Evolutionary conservation across 1,284 basidiomycete genomes (phyloP).

Genomic region (Clitocybe nebularis): DNA sequence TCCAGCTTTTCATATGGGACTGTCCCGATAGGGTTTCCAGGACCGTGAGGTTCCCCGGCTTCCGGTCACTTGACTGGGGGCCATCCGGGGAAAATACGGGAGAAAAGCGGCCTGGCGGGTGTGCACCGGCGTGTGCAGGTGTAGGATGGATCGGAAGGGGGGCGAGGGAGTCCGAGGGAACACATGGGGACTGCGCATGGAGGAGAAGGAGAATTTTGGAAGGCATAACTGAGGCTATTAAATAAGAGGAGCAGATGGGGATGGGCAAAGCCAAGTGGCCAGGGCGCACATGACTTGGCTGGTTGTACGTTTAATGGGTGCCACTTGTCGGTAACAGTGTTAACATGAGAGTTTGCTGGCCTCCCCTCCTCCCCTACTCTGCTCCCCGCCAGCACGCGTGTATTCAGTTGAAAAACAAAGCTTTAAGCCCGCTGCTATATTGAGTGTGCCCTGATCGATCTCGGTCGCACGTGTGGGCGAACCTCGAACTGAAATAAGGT

Average conservation of each 20-base stretch:
- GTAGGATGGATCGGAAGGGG: neutral
- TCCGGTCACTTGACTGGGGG: conserved; percentile 11
- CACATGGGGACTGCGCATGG: neutral
- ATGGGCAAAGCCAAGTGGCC: neutral
- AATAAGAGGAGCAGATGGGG: too few species aligned
- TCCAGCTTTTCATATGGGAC: conserved; percentile 9
- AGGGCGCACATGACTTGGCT: conserved; percentile 12
- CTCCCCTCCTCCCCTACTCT: conserved; percentile 6
- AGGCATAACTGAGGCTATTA: too few species aligned
- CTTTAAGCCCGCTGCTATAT: neutral
- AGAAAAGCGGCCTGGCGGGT: conserved; percentile 2
- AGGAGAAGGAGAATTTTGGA: neutral
- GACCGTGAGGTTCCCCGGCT: neutral
- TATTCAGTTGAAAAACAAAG: too few species aligned
- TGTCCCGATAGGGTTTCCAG: conserved; percentile 3
- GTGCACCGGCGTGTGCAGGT: neutral
- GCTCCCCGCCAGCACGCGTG: too few species aligned
- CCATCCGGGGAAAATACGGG: conserved; percentile 12
- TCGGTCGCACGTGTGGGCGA: conserved; percentile 5
- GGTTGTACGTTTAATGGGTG: conserved; percentile 6
- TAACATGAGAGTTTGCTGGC: conserved; percentile 9
- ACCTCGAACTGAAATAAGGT: neutral
- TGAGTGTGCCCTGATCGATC: conserved; percentile 5
- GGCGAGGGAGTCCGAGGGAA: neutral
- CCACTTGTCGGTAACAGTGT: conserved; percentile 7